A percentile compares a stretch with the other conserved stretches of the same genome.
These are phyloP conservation scores for Calcarisporium arbuscula DNA, from an alignment of 2,329 filamentous ascomycete species.

Conservation along the genomic window DNA sequence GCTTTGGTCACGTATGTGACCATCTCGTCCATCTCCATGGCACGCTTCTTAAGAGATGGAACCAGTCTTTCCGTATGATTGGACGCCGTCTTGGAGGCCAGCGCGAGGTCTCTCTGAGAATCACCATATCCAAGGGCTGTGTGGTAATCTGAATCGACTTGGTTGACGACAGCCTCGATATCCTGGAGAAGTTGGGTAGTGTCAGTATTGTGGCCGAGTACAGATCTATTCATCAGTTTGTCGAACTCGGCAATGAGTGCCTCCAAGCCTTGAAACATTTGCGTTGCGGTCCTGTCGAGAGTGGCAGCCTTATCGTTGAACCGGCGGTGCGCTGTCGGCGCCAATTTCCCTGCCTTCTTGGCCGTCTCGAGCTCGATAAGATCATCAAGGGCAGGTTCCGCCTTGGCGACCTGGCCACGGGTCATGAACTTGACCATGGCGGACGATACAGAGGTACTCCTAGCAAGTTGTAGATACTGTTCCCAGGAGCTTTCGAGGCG, in stretches of 20 bases:
- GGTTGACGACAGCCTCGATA: slow-evolving; percentile 77
- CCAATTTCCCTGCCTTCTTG: slow-evolving; percentile 63
- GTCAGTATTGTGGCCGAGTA: slow-evolving; percentile 54
- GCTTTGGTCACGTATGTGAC: slow-evolving; percentile 53
- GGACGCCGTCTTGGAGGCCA: slow-evolving; percentile 57
- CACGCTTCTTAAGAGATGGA: slow-evolving; percentile 50
- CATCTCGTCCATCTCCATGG: slow-evolving; percentile 56
- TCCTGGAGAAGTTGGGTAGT: slow-evolving; percentile 68
- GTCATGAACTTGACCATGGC: slow-evolving; percentile 64
- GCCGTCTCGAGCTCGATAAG: slow-evolving; percentile 71
- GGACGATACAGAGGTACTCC: slow-evolving; percentile 56
- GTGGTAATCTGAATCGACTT: slow-evolving; percentile 81
- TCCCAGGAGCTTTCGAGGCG: slow-evolving; percentile 62
- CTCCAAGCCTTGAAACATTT: slow-evolving; percentile 56
- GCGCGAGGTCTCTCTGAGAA: slow-evolving; percentile 52
- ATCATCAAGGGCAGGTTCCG: slow-evolving; percentile 59
- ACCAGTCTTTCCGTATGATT: slow-evolving; percentile 58
- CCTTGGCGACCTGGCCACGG: slow-evolving; percentile 32
- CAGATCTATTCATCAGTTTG: slow-evolving; percentile 47
- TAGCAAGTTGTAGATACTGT: slow-evolving; percentile 57
- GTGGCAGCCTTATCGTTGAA: slow-evolving; percentile 55
- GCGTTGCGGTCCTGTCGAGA: slow-evolving; percentile 53
- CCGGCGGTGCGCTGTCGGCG: slow-evolving; percentile 49
- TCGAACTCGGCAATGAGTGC: slow-evolving; percentile 58
- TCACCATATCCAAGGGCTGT: slow-evolving; percentile 64